A percentile compares a stretch with the other conserved stretches of the same genome.
Conservation (phyloP, 306 rosid species). For the Rosa multiflora region DNA sequence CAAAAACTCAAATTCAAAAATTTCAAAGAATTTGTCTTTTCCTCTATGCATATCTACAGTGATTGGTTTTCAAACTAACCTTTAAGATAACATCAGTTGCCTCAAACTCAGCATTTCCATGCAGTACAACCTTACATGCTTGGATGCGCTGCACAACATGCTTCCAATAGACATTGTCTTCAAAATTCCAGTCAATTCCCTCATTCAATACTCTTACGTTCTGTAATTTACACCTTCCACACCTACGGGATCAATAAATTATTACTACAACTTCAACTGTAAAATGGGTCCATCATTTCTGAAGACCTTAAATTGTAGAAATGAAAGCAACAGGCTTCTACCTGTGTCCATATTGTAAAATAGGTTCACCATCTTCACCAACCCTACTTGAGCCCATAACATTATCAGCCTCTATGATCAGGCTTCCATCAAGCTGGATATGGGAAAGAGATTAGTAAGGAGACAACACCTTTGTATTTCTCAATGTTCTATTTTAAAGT, state of each 20-base stretch:
- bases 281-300: conserved; percentile 18
- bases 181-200: conserved; percentile 76
- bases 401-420: conserved; percentile 60
- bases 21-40: conserved; percentile 1
- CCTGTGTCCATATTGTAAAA: conserved; percentile 85
- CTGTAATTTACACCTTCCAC: conserved; percentile 89
- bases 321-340: conserved; percentile 27
- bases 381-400: conserved; percentile 62
- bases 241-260: conserved; percentile 48
- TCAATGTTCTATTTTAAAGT: conserved; percentile 24
- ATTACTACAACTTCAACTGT: conserved; percentile 15
- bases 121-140: conserved; percentile 65
- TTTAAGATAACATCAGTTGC: conserved; percentile 71
- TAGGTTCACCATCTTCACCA: conserved; percentile 56
- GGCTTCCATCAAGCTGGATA: conserved; percentile 81
- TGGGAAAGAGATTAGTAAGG: conserved; percentile 37
- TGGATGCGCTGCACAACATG: conserved; percentile 66
- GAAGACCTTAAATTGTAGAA: conserved; percentile 4
- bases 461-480: conserved; percentile 21
- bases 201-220: conserved; percentile 75
- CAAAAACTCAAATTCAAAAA: neutral
- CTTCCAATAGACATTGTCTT: conserved; percentile 78
- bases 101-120: conserved; percentile 97
- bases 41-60: conserved; percentile 25
- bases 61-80: conserved; percentile 43